Evolutionary conservation across 1,284 basidiomycete species (phyloP), one percentile per base, ranked within the genome.

Genomic region (Sporisorium scitamineum): DNA sequence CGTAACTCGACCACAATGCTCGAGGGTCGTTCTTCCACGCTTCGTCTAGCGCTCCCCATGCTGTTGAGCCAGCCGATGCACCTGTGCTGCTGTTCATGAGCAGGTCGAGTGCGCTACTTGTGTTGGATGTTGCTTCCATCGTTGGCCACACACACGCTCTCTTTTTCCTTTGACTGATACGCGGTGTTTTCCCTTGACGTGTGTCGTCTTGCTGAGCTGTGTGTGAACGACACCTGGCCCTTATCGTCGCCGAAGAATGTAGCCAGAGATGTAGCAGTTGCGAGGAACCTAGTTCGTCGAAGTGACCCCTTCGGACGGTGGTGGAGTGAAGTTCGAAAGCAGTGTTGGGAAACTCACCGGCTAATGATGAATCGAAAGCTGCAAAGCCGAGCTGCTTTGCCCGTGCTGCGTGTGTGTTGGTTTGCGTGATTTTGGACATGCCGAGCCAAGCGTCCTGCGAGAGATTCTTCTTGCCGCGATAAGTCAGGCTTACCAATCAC

Each of bases 1-100:
- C 69, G 31, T 76, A 78, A 14, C 61, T 65, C 13, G 58, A 61
- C 68, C 69, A 78, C 24, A 78, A n/a, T 16, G 76, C 76, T 45
- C 76, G 42, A 3, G 76, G 76, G 31, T 78, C 76, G 22, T 55
- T 53, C 51, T 59, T 53, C 59, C 64, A 66, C 5, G 72, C 70
- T 4, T 56, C 54, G 44, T 68, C 74, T 8, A 57, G 39, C 0
- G 62, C 66, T 3, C 74, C 74, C 70, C 37, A 39, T 39, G 18
- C 18, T 39, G 37, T 5, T 18, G 34, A 37, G 34, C 9, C 34
- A 14, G 34, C 34, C 14, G 37, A 18, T 39, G 5, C 37, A 18
- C 16, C 37, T 39, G 37, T n/a, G 8, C 16, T 39, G 37, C 18
- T n/a, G n/a, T n/a, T 39, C 37, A 39, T 18, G 18, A 39, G 37